These are phyloP conservation scores for Kluyveromyces dobzhanskii DNA, from an alignment of 805 yeast genomes.

Conservation along the genomic window DNA sequence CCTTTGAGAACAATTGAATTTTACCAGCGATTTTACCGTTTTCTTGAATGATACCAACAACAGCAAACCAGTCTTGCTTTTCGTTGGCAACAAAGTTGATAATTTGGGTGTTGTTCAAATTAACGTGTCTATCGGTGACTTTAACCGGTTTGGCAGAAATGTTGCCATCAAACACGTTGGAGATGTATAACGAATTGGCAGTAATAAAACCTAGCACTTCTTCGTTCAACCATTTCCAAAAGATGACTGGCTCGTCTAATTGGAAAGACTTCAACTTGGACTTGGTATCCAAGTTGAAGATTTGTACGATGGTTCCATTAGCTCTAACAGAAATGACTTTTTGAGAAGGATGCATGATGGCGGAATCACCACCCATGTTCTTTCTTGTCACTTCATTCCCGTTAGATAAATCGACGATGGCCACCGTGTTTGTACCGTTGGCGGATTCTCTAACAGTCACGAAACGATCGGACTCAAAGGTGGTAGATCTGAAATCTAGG, in stretches of 20 bases:
- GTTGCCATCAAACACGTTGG: conserved; percentile 79
- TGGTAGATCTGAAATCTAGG: conserved; percentile 87
- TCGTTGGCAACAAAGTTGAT: conserved; percentile 82
- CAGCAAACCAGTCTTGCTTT: conserved; percentile 84
- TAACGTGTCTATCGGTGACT: conserved; percentile 76
- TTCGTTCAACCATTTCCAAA: conserved; percentile 88
- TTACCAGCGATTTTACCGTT: conserved; percentile 93
- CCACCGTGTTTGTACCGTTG: conserved; percentile 75
- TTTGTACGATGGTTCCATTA: conserved; percentile 91
- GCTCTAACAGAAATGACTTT: conserved; percentile 90
- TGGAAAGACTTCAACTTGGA: conserved; percentile 84
- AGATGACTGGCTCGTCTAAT: conserved; percentile 80
- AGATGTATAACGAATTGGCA: conserved; percentile 60
- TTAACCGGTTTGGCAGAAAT: conserved; percentile 70
- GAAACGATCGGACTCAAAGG: conserved; percentile 87
- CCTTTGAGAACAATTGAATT: conserved; percentile 83
- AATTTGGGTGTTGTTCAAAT: conserved; percentile 73
- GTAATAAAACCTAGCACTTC: conserved; percentile 78
- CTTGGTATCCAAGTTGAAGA: conserved; percentile 80
- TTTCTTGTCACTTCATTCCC: conserved; percentile 77
- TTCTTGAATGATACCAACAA: conserved; percentile 91
- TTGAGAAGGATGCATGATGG: conserved; percentile 89
- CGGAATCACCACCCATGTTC: conserved; percentile 95
- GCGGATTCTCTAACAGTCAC: conserved; percentile 68
- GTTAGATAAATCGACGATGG: conserved; percentile 77